These are phyloP conservation scores for Penicillium tannophilum DNA, from an alignment of 495 filamentous ascomycete genomes.

Conservation along the genomic window DNA sequence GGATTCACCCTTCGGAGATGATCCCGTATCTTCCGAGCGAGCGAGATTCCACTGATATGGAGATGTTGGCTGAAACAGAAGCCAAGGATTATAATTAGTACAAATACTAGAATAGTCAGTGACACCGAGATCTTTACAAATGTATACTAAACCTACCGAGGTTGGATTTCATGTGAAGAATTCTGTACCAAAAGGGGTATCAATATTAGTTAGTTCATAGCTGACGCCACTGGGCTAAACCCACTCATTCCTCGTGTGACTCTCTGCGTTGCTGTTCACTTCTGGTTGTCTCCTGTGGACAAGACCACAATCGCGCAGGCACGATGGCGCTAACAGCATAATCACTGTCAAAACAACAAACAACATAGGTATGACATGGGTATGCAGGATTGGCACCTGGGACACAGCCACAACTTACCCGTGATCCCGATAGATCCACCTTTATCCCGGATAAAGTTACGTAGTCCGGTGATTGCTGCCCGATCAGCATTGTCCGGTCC, in stretches of 20 bases:
- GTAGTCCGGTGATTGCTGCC: constrained; percentile 4
- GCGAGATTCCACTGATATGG: too few relatives aligned
- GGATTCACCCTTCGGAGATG: too few relatives aligned
- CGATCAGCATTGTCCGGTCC: constrained; percentile 1
- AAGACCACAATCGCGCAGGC: constrained; percentile 1
- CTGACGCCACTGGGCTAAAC: not conserved
- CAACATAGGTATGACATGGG: not conserved
- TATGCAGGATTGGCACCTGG: too few relatives aligned
- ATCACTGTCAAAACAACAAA: not conserved
- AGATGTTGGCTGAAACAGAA: too few relatives aligned
- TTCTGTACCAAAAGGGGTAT: too few relatives aligned
- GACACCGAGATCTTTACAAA: too few relatives aligned
- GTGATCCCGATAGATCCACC: constrained; percentile 4
- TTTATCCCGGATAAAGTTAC: constrained; percentile 6
- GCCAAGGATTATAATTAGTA: too few relatives aligned
- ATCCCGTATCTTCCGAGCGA: too few relatives aligned
- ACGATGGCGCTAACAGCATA: not conserved
- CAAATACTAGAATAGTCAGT: too few relatives aligned
- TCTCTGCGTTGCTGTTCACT: not conserved
- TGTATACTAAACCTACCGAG: too few relatives aligned
- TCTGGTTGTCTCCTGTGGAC: not conserved
- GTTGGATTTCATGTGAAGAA: too few relatives aligned
- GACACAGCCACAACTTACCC: not conserved
- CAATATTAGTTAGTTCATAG: too few relatives aligned
- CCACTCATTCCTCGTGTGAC: not conserved